Conservation (phyloP, 164 flowering plant genomes). For the Protea cynaroides region DNA sequence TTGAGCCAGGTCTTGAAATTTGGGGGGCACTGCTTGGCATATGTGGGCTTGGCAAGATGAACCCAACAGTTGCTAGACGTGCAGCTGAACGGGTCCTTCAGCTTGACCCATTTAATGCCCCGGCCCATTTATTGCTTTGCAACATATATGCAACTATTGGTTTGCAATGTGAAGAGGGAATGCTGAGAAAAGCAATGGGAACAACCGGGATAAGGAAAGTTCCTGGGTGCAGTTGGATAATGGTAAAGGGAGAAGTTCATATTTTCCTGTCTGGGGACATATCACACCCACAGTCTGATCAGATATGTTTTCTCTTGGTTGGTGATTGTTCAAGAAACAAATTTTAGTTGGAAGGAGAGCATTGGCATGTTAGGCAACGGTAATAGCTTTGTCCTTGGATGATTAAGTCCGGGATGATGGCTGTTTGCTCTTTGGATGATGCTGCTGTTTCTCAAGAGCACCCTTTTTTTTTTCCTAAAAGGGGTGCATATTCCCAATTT, state of each 20-base stretch:
- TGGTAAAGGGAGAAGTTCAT: slow-evolving; percentile 27
- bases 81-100: slow-evolving; percentile 37
- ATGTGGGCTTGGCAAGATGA: slow-evolving; percentile 27
- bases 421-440: too few relatives aligned
- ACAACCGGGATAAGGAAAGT: slow-evolving; percentile 44
- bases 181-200: slow-evolving; percentile 46
- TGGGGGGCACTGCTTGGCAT: slow-evolving; percentile 59
- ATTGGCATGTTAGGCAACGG: too few relatives aligned
- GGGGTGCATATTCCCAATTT: too few relatives aligned
- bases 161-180: slow-evolving; percentile 25
- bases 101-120: slow-evolving; percentile 45
- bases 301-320: slow-evolving; percentile 13
- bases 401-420: too few relatives aligned
- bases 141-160: slow-evolving; percentile 41
- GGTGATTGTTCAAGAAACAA: not conserved
- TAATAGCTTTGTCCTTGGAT: too few relatives aligned
- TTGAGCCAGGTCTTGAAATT: slow-evolving; percentile 30
- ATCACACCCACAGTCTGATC: slow-evolving; percentile 19
- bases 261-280: slow-evolving; percentile 46
- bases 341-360: too few relatives aligned
- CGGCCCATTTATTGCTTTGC: slow-evolving; percentile 47
- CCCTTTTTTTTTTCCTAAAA: too few relatives aligned
- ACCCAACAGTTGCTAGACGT: slow-evolving; percentile 24
- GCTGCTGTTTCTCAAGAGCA: too few relatives aligned
- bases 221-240: slow-evolving; percentile 68